phyloP scores from a whole-genome alignment of 257 asterid genomes.

The Salvia rosmarinus region DNA sequence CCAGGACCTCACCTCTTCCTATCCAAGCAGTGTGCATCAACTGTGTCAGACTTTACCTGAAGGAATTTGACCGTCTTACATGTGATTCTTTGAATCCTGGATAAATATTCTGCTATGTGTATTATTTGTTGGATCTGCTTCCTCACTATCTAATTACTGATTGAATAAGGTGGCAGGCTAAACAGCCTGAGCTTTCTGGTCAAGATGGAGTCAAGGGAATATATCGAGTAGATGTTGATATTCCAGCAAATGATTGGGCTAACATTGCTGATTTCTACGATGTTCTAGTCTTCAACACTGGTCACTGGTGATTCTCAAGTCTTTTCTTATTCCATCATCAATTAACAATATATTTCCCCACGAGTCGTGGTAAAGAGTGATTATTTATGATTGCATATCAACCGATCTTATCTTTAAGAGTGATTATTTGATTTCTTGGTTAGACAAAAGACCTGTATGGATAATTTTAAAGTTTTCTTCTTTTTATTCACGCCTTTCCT shows the following conservation, averaged over 20 bases:
- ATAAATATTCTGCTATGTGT: slow-evolving; percentile 16
- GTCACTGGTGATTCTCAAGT: slow-evolving; percentile 75
- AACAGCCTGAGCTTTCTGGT: slow-evolving; percentile 48
- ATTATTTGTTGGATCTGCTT: slow-evolving; percentile 34
- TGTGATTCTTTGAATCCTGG: slow-evolving; percentile 20
- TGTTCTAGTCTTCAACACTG: slow-evolving; percentile 89
- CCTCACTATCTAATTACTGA: slow-evolving; percentile 70
- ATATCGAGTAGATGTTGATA: slow-evolving; percentile 82
- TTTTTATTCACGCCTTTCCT: too few species aligned
- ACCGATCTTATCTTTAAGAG: too few species aligned
- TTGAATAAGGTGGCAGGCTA: slow-evolving; percentile 81
- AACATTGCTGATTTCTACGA: slow-evolving; percentile 68
- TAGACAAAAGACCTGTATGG: not conserved
- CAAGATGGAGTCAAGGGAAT: slow-evolving; percentile 62
- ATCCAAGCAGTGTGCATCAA: slow-evolving; percentile 11
- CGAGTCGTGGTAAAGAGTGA: slow-evolving; percentile 2
- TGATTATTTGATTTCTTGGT: slow-evolving; percentile 3
- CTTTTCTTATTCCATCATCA: slow-evolving; percentile 18
- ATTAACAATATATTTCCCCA: not conserved
- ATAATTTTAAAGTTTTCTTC: too few species aligned
- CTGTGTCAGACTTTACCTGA: not conserved
- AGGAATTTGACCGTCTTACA: slow-evolving; percentile 16
- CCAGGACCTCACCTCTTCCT: not conserved
- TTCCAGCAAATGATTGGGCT: slow-evolving; percentile 88
- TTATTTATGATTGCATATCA: not conserved